Evolutionary conservation across 176 grass and related monocot species (phyloP), one percentile per base, ranked within the genome.

Genomic region (Bolboschoenus planiculmis): DNA sequence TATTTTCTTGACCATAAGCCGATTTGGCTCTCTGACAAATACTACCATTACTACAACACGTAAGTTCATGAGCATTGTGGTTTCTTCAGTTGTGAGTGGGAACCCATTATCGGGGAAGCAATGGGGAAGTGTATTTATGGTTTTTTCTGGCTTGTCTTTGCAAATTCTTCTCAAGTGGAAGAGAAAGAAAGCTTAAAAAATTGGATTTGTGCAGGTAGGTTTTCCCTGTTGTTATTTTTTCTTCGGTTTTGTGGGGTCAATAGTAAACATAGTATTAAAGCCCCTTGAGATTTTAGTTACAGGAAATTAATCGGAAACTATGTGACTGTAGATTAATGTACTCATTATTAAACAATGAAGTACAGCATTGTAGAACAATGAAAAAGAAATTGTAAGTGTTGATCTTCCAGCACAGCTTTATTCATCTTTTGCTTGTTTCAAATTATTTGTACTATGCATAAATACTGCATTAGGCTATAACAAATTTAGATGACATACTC

Each of bases 1-100:
- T 84, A 99, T 99, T 81, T 99, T 99, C 89, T 80, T 99, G 83
- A 99, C 96, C 82, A 99, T 99, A 85, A 95, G 91, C 81, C 87
- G 72, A 29, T 99, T 99, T 35, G 96, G 96, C 29, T 99, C 96
- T 55, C 89, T 99, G 73, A 95, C 91, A 34, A 99, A 99, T 85
- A 99, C 96, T 13, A 99, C 96, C 47, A 91, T 99, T 82, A 99
- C 96, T 56, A 99, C 93, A 6, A 95, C 92, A 14, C 90, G 96
- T 3, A 99, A 99, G 87, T 94, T 94, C 70, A 90, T 94, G 92
- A 94, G 92, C 81, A 97, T 97, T 14, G 91, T 97, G 30, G 85
- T 97, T 70, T 97, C 93, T 24, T 97, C 93, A 0, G 87, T 97
- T 56, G 88, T 97, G 56, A 97, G 93, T 56, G 89, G 93, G 63